phyloP scores from a whole-genome alignment of 164 flowering plant species.

The Piper longum region DNA sequence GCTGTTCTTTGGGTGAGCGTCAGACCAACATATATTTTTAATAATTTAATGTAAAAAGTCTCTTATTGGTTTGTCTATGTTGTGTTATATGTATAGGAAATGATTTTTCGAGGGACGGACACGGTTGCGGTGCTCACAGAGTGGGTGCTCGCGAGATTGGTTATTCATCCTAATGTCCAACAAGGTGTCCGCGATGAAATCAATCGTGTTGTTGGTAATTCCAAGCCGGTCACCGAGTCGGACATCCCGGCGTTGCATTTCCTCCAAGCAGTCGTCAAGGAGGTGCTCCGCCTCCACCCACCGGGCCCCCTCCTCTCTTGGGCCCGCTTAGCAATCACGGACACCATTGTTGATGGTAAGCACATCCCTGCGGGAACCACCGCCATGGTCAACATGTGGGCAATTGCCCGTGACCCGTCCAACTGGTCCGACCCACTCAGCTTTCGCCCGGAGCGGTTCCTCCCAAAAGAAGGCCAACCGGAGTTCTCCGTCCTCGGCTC shows the following conservation, averaged over 20 bases:
- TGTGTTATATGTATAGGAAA: slow-evolving; percentile 9
- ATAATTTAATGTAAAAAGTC: neutral
- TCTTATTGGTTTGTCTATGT: neutral
- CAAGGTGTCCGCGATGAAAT: slow-evolving; percentile 18
- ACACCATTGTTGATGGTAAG: slow-evolving; percentile 45
- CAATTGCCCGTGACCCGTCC: slow-evolving; percentile 46
- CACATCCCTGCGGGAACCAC: slow-evolving; percentile 74
- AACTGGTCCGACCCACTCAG: slow-evolving; percentile 46
- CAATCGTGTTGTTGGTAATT: slow-evolving; percentile 19
- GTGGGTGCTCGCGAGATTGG: slow-evolving; percentile 25
- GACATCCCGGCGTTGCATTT: slow-evolving; percentile 29
- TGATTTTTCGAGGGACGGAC: slow-evolving; percentile 33
- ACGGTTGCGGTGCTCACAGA: slow-evolving; percentile 24
- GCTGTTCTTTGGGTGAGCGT: slow-evolving; percentile 72
- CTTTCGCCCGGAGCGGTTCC: slow-evolving; percentile 51
- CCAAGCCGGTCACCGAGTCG: slow-evolving; percentile 22
- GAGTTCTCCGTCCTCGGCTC: slow-evolving; percentile 45
- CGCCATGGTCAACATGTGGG: slow-evolving; percentile 92
- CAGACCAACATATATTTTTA: no score
- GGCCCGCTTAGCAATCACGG: slow-evolving; percentile 41
- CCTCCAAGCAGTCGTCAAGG: slow-evolving; percentile 36
- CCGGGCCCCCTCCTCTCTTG: slow-evolving; percentile 60
- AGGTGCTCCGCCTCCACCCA: slow-evolving; percentile 38
- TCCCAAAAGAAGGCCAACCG: slow-evolving; percentile 11
- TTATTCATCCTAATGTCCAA: slow-evolving; percentile 18